These are phyloP conservation scores for Paramecium sexaurelia DNA, from an alignment of 73 alveolate genomes.

Conservation along the genomic window DNA sequence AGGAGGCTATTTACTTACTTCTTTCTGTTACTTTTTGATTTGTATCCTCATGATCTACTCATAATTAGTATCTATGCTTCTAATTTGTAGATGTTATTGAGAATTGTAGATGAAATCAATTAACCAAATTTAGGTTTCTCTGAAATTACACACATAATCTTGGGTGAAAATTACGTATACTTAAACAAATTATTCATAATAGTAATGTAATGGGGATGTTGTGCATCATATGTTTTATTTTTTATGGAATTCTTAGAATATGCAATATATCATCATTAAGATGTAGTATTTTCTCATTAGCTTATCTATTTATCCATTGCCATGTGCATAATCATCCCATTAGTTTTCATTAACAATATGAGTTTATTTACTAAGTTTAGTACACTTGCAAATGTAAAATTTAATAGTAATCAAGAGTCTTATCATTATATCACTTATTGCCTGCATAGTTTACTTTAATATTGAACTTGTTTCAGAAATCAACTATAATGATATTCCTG, in stretches of 20 bases:
- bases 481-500: no score
- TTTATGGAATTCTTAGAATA: neutral
- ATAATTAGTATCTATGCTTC: neutral
- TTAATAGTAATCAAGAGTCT: no score
- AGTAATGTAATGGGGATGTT: neutral
- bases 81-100: neutral
- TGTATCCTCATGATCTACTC: neutral
- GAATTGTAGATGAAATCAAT: neutral
- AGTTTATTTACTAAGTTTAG: no score
- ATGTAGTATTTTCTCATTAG: neutral
- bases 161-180: neutral
- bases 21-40: neutral
- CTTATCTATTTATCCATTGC: neutral
- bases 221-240: neutral
- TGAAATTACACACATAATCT: neutral
- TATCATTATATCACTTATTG: no score
- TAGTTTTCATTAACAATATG: no score
- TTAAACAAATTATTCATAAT: neutral
- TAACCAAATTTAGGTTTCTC: neutral
- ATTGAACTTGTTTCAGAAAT: no score
- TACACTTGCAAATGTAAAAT: no score
- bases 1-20: neutral
- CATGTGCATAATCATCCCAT: neutral
- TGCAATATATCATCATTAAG: neutral
- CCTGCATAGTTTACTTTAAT: no score